Evolutionary conservation across 1,139 yeast species (phyloP).

Genomic region (Meyerozyma carpophila): DNA sequence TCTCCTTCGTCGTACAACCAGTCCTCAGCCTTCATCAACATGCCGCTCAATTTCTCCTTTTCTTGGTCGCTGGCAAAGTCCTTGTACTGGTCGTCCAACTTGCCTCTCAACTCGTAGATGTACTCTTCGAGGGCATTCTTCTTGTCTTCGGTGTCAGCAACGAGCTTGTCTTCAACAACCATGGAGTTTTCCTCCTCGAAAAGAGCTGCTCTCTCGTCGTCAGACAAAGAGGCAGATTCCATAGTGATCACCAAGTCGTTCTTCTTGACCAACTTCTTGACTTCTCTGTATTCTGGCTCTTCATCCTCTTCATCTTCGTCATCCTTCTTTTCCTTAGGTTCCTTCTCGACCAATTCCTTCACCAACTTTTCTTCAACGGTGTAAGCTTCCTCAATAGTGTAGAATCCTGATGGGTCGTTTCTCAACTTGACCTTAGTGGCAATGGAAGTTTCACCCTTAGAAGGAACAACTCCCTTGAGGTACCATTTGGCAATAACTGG

Average conservation of each 20-base stretch:
- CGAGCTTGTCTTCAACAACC: constrained; percentile 89
- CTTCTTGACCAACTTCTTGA: constrained; percentile 92
- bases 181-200: constrained; percentile 82
- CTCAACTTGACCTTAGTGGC: constrained; percentile 92
- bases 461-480: constrained; percentile 77
- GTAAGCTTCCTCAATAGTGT: constrained; percentile 90
- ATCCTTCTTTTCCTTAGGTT: constrained; percentile 47
- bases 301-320: constrained; percentile 38
- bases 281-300: constrained; percentile 86
- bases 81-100: constrained; percentile 87
- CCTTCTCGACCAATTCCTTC: constrained; percentile 74
- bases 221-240: constrained; percentile 63
- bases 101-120: constrained; percentile 95
- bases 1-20: constrained; percentile 98
- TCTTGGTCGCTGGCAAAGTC: constrained; percentile 88
- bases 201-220: constrained; percentile 49
- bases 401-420: constrained; percentile 95
- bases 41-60: constrained; percentile 68
- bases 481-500: constrained; percentile 78
- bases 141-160: constrained; percentile 97
- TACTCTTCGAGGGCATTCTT: constrained; percentile 98
- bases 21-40: constrained; percentile 86
- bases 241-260: constrained; percentile 59
- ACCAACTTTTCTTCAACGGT: constrained; percentile 88
- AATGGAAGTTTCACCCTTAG: constrained; percentile 70